Evolutionary conservation across 805 yeast species (phyloP).

Genomic region (Metschnikowia aberdeeniae): DNA sequence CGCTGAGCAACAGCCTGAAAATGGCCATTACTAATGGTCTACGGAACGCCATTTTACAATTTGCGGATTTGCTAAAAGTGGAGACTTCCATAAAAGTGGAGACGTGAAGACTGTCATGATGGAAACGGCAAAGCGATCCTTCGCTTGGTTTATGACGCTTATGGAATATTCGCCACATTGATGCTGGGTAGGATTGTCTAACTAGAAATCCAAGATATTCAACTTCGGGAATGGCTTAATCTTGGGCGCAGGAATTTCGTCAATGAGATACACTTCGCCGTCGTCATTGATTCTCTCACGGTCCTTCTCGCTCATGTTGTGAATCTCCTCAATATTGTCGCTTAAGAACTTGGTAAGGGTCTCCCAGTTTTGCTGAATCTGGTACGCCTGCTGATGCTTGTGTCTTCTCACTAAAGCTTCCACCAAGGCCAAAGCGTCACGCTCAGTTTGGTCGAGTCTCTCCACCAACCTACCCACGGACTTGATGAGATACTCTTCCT

Average conservation of each 20-base stretch:
- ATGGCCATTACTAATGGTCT: constrained; percentile 46
- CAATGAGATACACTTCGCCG: constrained; percentile 75
- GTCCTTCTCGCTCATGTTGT: constrained; percentile 75
- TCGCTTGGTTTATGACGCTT: no score
- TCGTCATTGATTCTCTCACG: constrained; percentile 86
- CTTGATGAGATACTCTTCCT: constrained; percentile 87
- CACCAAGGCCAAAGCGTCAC: constrained; percentile 69
- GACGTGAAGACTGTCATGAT: background rate
- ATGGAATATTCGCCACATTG: no score
- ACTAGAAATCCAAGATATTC: constrained; percentile 54
- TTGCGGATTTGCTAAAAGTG: constrained; percentile 15
- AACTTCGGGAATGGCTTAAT: constrained; percentile 60
- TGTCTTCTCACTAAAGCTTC: constrained; percentile 72
- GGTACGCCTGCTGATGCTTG: constrained; percentile 75
- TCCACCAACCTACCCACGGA: constrained; percentile 87
- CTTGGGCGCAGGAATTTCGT: constrained; percentile 69
- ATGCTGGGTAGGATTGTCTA: no score
- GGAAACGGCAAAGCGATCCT: no score
- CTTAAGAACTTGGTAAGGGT: constrained; percentile 54
- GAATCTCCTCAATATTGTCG: constrained; percentile 70
- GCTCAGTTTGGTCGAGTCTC: constrained; percentile 66
- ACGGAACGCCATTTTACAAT: constrained; percentile 38
- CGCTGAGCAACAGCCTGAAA: constrained; percentile 41
- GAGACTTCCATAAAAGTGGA: constrained; percentile 5
- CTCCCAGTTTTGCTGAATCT: constrained; percentile 64